These are phyloP conservation scores for Macrophomina tecta DNA, from an alignment of 2,329 filamentous ascomycete species.

Conservation along the genomic window DNA sequence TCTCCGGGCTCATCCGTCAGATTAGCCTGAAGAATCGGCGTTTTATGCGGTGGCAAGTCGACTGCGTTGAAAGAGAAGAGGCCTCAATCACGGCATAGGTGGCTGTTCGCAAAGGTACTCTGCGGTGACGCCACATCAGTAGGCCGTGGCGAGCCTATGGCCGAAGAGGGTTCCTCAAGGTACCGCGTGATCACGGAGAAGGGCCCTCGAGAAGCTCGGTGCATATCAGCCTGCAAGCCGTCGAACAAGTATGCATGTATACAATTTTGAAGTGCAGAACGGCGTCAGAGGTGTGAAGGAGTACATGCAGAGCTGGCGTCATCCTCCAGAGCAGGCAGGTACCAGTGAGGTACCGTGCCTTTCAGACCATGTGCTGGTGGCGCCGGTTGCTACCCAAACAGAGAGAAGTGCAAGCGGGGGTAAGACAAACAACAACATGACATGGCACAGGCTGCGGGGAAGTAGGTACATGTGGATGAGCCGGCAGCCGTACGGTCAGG, in stretches of 20 bases:
- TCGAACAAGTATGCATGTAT: slow-evolving; percentile 12
- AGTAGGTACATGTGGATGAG: slow-evolving; percentile 18
- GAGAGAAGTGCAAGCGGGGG: not conserved
- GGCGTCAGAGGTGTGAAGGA: slow-evolving; percentile 15
- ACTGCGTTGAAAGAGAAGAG: too few species aligned
- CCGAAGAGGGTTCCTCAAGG: slow-evolving; percentile 5
- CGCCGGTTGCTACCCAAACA: slow-evolving; percentile 1
- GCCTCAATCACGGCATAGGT: not conserved
- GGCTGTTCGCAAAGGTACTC: not conserved
- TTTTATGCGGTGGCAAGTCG: too few species aligned
- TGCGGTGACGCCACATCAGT: slow-evolving; percentile 8
- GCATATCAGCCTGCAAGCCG: slow-evolving; percentile 10
- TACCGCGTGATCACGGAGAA: slow-evolving; percentile 7
- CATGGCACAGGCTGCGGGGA: slow-evolving; percentile 22
- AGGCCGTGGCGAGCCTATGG: slow-evolving; percentile 9
- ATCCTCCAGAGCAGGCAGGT: slow-evolving; percentile 10
- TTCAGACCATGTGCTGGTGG: slow-evolving; percentile 21
- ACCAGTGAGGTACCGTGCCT: slow-evolving; percentile 16
- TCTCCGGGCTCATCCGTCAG: not conserved
- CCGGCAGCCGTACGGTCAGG: not conserved
- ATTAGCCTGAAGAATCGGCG: not conserved
- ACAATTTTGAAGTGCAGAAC: slow-evolving; percentile 14
- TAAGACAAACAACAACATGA: slow-evolving; percentile 12
- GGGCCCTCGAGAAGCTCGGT: slow-evolving; percentile 14
- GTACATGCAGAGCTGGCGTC: slow-evolving; percentile 18